phyloP scores from a whole-genome alignment of 805 yeast genomes.

The Zygosaccharomyces gambellarensis region DNA sequence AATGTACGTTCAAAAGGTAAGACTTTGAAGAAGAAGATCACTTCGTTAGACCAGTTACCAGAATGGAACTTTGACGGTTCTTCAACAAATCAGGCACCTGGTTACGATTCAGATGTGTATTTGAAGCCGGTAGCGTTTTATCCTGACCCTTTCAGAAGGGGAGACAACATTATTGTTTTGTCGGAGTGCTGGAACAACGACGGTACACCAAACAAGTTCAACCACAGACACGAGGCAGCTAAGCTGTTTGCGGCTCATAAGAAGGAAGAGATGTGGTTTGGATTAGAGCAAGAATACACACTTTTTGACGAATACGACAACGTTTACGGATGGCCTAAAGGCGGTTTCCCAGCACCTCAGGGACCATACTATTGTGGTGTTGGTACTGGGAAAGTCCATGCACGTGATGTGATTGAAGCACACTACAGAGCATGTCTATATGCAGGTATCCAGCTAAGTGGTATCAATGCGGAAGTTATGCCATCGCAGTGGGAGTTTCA shows the following conservation, averaged over 20 bases:
- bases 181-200: constrained; percentile 98
- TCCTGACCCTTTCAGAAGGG: constrained; percentile 97
- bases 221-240: constrained; percentile 96
- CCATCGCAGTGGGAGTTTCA: constrained; percentile 99
- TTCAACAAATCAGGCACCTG: constrained; percentile 98
- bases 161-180: constrained; percentile 91
- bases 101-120: constrained; percentile 92
- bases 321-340: constrained; percentile 98
- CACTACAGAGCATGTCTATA: constrained; percentile 97
- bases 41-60: constrained; percentile 79
- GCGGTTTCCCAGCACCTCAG: constrained; percentile 99
- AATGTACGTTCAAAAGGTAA: constrained; percentile 90
- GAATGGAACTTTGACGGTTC: constrained; percentile 99
- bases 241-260: constrained; percentile 91
- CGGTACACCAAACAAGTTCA: constrained; percentile 97
- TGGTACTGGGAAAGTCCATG: constrained; percentile 96
- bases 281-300: constrained; percentile 98
- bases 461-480: constrained; percentile 99
- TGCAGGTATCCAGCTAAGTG: constrained; percentile 86
- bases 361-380: constrained; percentile 99
- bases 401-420: constrained; percentile 97
- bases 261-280: constrained; percentile 88
- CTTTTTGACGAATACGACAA: constrained; percentile 85
- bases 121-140: constrained; percentile 92
- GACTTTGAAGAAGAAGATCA: constrained; percentile 67